A percentile compares a stretch with the other conserved stretches of the same genome.
Evolutionary conservation across 2,329 filamentous ascomycete genomes (phyloP).

Genomic region (Alternaria angustiovoidea): DNA sequence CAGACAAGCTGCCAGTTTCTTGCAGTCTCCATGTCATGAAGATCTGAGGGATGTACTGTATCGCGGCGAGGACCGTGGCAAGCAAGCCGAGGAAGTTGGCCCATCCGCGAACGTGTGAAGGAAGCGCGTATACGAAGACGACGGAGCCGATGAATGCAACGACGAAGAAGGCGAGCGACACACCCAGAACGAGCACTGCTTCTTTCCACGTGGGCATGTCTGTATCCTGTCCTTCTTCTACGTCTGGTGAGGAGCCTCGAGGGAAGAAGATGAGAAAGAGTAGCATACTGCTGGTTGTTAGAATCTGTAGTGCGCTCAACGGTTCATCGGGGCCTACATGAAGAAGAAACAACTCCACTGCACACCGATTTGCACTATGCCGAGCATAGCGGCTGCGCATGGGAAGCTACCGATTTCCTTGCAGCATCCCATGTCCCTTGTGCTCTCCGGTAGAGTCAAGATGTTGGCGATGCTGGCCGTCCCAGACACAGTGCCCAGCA

Average conservation of each 20-base stretch:
- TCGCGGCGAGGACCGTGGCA: slow-evolving; percentile 77
- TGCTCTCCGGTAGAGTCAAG: slow-evolving; percentile 82
- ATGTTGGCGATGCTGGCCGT: slow-evolving; percentile 94
- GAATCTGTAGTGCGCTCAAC: neutral
- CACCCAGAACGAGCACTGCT: slow-evolving; percentile 75
- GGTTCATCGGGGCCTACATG: slow-evolving; percentile 67
- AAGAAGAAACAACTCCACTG: slow-evolving; percentile 93
- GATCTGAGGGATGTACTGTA: slow-evolving; percentile 96
- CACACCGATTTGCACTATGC: slow-evolving; percentile 87
- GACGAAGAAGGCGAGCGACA: slow-evolving; percentile 80
- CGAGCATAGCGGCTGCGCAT: slow-evolving; percentile 84
- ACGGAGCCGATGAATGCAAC: slow-evolving; percentile 70
- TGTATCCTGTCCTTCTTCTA: slow-evolving; percentile 36
- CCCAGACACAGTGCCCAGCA: slow-evolving; percentile 90
- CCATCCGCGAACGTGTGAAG: slow-evolving; percentile 74
- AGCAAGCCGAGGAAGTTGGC: slow-evolving; percentile 85
- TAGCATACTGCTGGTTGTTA: slow-evolving; percentile 69
- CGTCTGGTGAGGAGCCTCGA: slow-evolving; percentile 43
- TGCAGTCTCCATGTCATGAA: slow-evolving; percentile 87
- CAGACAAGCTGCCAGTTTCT: slow-evolving; percentile 88
- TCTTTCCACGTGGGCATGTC: slow-evolving; percentile 71
- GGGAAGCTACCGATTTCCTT: slow-evolving; percentile 80
- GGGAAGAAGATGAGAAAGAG: slow-evolving; percentile 94
- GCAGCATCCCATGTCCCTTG: slow-evolving; percentile 86
- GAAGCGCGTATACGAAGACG: slow-evolving; percentile 70